Evolutionary conservation across 176 grass and related monocot species (phyloP).

Genomic region (Eragrostis nindensis): DNA sequence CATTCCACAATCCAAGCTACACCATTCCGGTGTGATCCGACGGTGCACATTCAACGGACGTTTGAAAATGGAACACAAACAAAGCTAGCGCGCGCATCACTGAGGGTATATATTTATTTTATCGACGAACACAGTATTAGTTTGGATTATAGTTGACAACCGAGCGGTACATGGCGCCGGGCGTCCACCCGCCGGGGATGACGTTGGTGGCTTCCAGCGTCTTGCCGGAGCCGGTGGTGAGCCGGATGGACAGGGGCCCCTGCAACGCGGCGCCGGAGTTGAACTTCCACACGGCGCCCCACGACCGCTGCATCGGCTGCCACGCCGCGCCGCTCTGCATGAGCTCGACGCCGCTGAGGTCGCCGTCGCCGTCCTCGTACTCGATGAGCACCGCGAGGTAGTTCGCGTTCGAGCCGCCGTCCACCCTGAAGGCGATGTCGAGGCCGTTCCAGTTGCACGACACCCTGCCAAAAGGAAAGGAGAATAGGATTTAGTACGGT

Average conservation of each 20-base stretch:
- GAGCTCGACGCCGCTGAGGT: slow-evolving; percentile 68
- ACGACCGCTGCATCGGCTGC: slow-evolving; percentile 61
- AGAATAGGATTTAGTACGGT: no score
- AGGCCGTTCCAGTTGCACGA: slow-evolving; percentile 70
- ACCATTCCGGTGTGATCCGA: no score
- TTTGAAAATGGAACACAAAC: no score
- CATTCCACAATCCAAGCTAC: no score
- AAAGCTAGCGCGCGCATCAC: no score
- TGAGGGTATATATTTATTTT: no score
- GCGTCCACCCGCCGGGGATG: slow-evolving; percentile 53
- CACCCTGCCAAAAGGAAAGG: slow-evolving; percentile 68
- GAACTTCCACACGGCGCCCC: slow-evolving; percentile 67
- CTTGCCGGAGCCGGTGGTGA: slow-evolving; percentile 59
- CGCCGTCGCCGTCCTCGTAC: slow-evolving; percentile 76
- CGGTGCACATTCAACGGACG: no score
- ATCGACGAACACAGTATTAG: no score
- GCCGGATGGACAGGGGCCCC: slow-evolving; percentile 59
- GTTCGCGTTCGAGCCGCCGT: slow-evolving; percentile 74
- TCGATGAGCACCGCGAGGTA: slow-evolving; percentile 78
- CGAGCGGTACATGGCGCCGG: slow-evolving; percentile 59
- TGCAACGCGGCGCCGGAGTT: slow-evolving; percentile 16
- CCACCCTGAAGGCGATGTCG: slow-evolving; percentile 70
- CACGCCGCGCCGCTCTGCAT: slow-evolving; percentile 48
- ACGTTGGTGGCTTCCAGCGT: slow-evolving; percentile 47
- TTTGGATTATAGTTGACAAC: slow-evolving; percentile 41